Evolutionary conservation across 2,329 filamentous ascomycete species (phyloP).

Genomic region (Cercospora berteroae): DNA sequence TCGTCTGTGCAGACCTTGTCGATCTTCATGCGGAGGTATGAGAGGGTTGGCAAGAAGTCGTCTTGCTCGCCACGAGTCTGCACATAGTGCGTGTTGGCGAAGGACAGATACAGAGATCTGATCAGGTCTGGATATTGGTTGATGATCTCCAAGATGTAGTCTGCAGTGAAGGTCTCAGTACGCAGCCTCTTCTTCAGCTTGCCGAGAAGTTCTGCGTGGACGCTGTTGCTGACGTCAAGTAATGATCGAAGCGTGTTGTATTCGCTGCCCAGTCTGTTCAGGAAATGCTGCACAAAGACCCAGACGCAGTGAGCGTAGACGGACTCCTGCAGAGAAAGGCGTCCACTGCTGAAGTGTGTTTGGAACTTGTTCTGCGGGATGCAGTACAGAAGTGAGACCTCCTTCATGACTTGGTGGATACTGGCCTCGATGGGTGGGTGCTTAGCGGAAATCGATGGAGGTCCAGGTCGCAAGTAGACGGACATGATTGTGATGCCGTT

Average conservation of each 20-base stretch:
- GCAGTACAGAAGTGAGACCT: constrained; percentile 94
- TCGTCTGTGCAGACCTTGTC: constrained; percentile 74
- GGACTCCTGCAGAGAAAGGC: constrained; percentile 89
- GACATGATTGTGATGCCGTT: constrained; percentile 98
- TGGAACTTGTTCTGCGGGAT: constrained; percentile 97
- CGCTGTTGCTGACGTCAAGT: constrained; percentile 75
- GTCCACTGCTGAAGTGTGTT: constrained; percentile 77
- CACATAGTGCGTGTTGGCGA: constrained; percentile 81
- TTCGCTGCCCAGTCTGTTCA: constrained; percentile 90
- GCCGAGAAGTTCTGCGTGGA: constrained; percentile 80
- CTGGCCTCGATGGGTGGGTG: constrained; percentile 85
- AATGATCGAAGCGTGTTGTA: constrained; percentile 83
- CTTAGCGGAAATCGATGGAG: constrained; percentile 54
- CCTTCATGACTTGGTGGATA: constrained; percentile 98
- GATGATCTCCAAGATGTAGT: constrained; percentile 98
- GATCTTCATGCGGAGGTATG: constrained; percentile 64
- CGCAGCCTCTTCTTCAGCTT: constrained; percentile 95
- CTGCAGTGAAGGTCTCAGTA: constrained; percentile 94
- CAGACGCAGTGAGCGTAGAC: constrained; percentile 97
- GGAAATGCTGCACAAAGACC: constrained; percentile 97
- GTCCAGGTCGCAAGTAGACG: constrained; percentile 78
- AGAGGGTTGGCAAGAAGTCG: constrained; percentile 68
- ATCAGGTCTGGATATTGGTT: constrained; percentile 84
- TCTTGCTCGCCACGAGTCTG: constrained; percentile 63
- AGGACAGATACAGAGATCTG: constrained; percentile 83